Base-by-base conservation (phyloP, 257 asterid genomes). In the Paulownia fortunei region DNA sequence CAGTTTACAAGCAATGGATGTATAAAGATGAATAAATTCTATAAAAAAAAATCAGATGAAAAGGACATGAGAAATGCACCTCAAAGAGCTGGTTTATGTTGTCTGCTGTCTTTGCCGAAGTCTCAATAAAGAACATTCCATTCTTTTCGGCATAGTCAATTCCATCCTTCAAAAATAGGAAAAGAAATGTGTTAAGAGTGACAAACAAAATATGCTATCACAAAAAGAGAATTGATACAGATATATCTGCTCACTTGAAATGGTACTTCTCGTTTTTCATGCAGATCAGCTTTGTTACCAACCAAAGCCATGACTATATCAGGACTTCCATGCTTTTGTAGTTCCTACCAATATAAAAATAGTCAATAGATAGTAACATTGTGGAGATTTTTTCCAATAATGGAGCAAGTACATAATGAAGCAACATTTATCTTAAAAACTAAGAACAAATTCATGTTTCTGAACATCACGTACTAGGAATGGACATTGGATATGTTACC, bases 41-140 rank as follows among this genome's bases (percentile, higher is more conserved):
- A n/a, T n/a, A 46, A 58, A 6, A 19, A 0, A 49, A 5, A 54
- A 34, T 52, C 34, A 51, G 21, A 27, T 3, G 51, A 46, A 30
- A 41, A 49, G 34, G 61, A 52, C n/a, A 1, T 24, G 23, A 72
- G 67, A 77, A 76, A 73, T 69, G 71, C 78, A 96, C 99, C 99
- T 96, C 99, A 74, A 96, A 96, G 72, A 96, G 88, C 89, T 96
- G 98, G 89, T 96, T 96, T 86, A 96, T 96, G 84, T 96, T 96
- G 84, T 96, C 99, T 23, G 99, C 98, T n/a, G 99, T 96, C 91
- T 96, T 96, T 24, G 99, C 99, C 85, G 99, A 93, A 37, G 98
- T 96, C 89, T 96, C 99, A 15, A 93, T 96, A 67, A 93, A 93
- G 82, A 93, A 96, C 99, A 96, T 96, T 52, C 97, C 97, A 37